These are phyloP conservation scores for Acidomyces sp. DNA, from an alignment of 495 filamentous ascomycete genomes.

Conservation along the genomic window DNA sequence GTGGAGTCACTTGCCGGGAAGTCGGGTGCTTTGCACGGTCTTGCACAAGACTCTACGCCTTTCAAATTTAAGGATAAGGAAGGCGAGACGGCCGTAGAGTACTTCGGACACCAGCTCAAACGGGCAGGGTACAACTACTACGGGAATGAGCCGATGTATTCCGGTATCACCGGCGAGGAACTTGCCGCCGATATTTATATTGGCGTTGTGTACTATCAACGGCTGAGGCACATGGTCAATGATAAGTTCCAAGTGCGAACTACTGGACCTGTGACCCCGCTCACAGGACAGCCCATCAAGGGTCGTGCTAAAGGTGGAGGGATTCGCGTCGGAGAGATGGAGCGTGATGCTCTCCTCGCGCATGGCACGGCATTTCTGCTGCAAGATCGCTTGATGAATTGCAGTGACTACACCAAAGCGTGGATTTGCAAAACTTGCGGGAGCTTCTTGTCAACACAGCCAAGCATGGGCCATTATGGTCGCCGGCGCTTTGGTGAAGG, in stretches of 20 bases:
- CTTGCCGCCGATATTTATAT: slow-evolving; percentile 91
- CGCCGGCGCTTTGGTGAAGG: slow-evolving; percentile 29
- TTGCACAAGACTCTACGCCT: slow-evolving; percentile 87
- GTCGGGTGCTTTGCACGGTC: slow-evolving; percentile 80
- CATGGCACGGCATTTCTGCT: slow-evolving; percentile 91
- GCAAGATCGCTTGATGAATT: slow-evolving; percentile 92
- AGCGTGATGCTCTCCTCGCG: slow-evolving; percentile 84
- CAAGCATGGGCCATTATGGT: slow-evolving; percentile 43
- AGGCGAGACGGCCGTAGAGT: slow-evolving; percentile 80
- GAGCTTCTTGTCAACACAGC: slow-evolving; percentile 71
- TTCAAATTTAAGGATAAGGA: slow-evolving; percentile 73
- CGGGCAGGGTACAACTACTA: slow-evolving; percentile 95
- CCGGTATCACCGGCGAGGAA: slow-evolving; percentile 87
- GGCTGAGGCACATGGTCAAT: slow-evolving; percentile 97
- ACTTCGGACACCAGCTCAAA: slow-evolving; percentile 88
- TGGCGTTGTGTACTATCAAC: slow-evolving; percentile 94
- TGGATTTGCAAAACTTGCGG: slow-evolving; percentile 85
- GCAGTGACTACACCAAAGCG: slow-evolving; percentile 74
- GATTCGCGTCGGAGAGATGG: slow-evolving; percentile 99
- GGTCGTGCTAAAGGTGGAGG: slow-evolving; percentile 89
- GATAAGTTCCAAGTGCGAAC: slow-evolving; percentile 98
- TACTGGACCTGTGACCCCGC: slow-evolving; percentile 73
- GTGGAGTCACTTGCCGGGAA: slow-evolving; percentile 95
- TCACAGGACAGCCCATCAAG: slow-evolving; percentile 95
- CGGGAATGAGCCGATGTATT: slow-evolving; percentile 97